A percentile compares a stretch with the other conserved stretches of the same genome.
These are phyloP conservation scores for Escovopsis sp. DNA, from an alignment of 2,329 filamentous ascomycete species.

Conservation along the genomic window DNA sequence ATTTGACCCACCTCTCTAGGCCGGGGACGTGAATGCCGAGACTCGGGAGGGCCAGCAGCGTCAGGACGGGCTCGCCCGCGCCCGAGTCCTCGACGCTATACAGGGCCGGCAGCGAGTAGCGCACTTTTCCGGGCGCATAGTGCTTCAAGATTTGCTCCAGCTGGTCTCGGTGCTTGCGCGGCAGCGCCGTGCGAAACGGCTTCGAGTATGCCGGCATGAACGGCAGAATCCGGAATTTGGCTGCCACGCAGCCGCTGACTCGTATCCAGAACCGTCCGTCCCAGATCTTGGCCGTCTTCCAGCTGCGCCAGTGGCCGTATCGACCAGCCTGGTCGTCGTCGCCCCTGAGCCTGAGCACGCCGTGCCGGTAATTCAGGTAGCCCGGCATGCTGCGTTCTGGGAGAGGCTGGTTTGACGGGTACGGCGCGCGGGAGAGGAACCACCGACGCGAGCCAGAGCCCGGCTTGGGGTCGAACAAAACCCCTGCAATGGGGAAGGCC, in stretches of 20 bases:
- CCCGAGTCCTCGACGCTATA: constrained; percentile 27
- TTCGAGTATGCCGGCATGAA: constrained; percentile 30
- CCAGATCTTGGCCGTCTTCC: constrained; percentile 27
- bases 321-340: constrained; percentile 4
- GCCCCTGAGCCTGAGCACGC: background rate
- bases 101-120: constrained; percentile 40
- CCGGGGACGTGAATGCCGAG: constrained; percentile 33
- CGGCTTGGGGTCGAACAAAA: constrained; percentile 22
- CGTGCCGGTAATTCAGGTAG: constrained; percentile 7
- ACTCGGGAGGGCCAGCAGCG: constrained; percentile 38
- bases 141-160: constrained; percentile 30
- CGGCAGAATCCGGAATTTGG: constrained; percentile 29
- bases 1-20: constrained; percentile 33
- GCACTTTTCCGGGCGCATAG: constrained; percentile 39
- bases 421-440: constrained; percentile 33
- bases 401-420: constrained; percentile 23
- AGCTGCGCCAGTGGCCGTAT: constrained; percentile 14
- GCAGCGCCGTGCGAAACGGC: constrained; percentile 31
- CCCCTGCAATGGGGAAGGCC: constrained; percentile 25
- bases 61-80: constrained; percentile 14
- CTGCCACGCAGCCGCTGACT: constrained; percentile 27
- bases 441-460: constrained; percentile 17
- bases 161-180: constrained; percentile 13
- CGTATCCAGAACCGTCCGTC: constrained; percentile 51
- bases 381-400: constrained; percentile 13